Evolutionary conservation across 2,329 filamentous ascomycete genomes (phyloP).

Genomic region (Neofusicoccum sp.): DNA sequence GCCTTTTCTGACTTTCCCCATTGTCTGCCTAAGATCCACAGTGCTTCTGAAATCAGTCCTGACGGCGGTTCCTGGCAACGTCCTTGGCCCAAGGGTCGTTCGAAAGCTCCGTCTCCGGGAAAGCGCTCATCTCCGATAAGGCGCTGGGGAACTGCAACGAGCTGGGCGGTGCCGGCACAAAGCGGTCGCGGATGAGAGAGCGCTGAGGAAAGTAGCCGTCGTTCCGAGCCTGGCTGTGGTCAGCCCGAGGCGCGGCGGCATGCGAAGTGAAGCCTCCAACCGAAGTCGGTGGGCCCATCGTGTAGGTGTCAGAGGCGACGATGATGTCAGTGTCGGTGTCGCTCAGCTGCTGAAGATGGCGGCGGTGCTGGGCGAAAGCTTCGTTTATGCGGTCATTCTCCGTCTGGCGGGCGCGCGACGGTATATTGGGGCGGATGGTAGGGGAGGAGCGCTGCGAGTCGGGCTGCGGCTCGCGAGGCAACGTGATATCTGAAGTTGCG

Average conservation of each 20-base stretch:
- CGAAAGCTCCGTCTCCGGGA: not conserved
- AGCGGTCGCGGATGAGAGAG: not conserved
- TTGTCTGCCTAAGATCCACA: too few relatives aligned
- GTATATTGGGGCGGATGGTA: too few relatives aligned
- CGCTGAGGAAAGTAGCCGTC: not conserved
- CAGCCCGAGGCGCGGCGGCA: not conserved
- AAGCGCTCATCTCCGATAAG: not conserved
- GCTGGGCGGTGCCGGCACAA: not conserved
- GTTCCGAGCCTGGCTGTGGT: not conserved
- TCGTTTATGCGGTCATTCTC: not conserved
- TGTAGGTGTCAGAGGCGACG: constrained; percentile 1
- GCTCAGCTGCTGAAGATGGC: not conserved
- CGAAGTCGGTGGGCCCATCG: constrained; percentile 1
- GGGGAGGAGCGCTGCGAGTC: too few relatives aligned
- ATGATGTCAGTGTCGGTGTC: constrained; percentile 6
- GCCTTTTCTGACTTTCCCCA: too few relatives aligned
- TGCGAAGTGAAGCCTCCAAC: too few relatives aligned
- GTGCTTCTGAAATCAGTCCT: too few relatives aligned
- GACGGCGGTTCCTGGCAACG: not conserved
- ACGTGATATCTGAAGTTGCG: not conserved
- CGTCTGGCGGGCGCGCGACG: too few relatives aligned
- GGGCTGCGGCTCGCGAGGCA: not conserved
- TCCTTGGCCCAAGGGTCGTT: not conserved
- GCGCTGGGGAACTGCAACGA: constrained; percentile 3
- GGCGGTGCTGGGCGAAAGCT: not conserved